These are phyloP conservation scores for Chalara sp. DNA, from an alignment of 2,329 filamentous ascomycete species.

Conservation along the genomic window DNA sequence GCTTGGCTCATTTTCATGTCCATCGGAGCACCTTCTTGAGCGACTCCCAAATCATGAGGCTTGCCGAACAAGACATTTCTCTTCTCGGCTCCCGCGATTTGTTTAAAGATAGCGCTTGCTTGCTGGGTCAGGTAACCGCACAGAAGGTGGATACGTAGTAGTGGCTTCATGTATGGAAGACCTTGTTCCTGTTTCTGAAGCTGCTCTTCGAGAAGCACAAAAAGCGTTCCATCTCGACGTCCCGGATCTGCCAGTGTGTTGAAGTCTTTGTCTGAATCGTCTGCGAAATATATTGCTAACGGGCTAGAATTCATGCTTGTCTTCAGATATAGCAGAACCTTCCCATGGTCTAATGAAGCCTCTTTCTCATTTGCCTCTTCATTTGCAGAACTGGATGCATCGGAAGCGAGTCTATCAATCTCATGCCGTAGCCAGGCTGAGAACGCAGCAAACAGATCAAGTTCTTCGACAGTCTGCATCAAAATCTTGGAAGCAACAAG, in stretches of 20 bases:
- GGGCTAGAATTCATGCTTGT: constrained; percentile 61
- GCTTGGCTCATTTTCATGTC: constrained; percentile 21
- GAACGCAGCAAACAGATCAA: constrained; percentile 70
- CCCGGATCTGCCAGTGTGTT: constrained; percentile 37
- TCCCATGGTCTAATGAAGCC: constrained; percentile 64
- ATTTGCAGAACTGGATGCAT: constrained; percentile 43
- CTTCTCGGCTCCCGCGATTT: constrained; percentile 64
- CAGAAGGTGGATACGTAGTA: constrained; percentile 59
- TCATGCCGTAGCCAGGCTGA: constrained; percentile 78
- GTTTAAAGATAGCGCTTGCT: constrained; percentile 54
- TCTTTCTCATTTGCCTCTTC: constrained; percentile 76
- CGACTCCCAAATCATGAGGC: constrained; percentile 23
- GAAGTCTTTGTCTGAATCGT: constrained; percentile 43
- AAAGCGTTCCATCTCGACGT: constrained; percentile 37
- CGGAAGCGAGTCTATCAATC: constrained; percentile 68
- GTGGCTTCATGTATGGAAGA: constrained; percentile 36
- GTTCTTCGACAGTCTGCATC: constrained; percentile 65
- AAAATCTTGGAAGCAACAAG: constrained; percentile 70
- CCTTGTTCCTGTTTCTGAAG: constrained; percentile 22
- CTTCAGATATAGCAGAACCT: constrained; percentile 72
- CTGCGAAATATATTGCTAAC: constrained; percentile 53
- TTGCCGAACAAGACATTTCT: constrained; percentile 62
- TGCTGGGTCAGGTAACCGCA: constrained; percentile 50
- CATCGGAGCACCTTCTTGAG: constrained; percentile 12
- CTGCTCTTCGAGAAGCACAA: constrained; percentile 37